phyloP scores from a whole-genome alignment of 345 rosid species.

The Angophora floribunda region DNA sequence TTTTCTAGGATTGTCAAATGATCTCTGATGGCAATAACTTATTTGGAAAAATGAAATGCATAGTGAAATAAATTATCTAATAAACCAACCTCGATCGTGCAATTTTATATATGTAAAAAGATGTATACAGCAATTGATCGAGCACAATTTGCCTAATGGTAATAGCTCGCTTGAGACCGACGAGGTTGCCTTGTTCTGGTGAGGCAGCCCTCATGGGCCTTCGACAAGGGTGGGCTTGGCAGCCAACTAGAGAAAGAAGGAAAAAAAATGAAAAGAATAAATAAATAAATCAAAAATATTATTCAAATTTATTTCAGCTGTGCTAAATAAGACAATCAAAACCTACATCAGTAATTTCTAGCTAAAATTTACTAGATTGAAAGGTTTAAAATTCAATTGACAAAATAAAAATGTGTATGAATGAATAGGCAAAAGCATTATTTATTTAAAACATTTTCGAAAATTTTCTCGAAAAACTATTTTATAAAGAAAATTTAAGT shows the following conservation, averaged over 20 bases:
- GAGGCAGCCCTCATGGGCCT: neutral
- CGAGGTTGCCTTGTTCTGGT: neutral
- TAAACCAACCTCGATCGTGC: neutral
- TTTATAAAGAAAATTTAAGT: neutral
- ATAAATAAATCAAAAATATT: no score
- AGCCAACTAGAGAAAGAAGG: neutral
- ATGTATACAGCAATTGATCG: neutral
- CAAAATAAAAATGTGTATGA: no score
- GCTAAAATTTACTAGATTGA: no score
- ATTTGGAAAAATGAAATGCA: neutral
- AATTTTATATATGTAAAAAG: neutral
- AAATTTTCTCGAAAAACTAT: no score
- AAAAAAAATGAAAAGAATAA: no score
- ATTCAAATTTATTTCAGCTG: neutral
- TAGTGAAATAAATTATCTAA: neutral
- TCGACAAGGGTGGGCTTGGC: no score
- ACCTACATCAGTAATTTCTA: no score
- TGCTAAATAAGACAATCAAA: no score
- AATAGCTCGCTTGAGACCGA: neutral
- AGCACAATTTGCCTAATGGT: neutral
- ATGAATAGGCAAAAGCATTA: no score
- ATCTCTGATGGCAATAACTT: neutral
- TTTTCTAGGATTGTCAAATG: neutral
- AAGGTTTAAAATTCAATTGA: no score
- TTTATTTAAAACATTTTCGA: no score